Percentiles rank a stretch among this genome's conserved stretches.
These are phyloP conservation scores for Ensete ventricosum DNA, from an alignment of 176 grass and related monocot species.

Conservation along the genomic window DNA sequence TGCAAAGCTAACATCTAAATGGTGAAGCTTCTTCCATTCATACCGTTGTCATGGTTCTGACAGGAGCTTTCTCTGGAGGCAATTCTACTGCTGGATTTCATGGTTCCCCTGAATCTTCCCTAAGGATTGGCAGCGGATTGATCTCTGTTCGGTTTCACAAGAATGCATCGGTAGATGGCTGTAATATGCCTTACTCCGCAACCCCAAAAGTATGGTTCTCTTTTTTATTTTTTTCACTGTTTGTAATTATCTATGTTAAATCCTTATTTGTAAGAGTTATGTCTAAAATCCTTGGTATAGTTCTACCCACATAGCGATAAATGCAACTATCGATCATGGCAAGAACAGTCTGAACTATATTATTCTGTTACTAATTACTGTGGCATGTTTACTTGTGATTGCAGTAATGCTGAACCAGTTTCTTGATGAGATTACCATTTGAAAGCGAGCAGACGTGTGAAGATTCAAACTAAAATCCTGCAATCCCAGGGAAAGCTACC, in stretches of 20 bases:
- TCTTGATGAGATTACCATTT: too few species aligned
- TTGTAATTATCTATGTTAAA: not conserved
- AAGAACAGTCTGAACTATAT: too few species aligned
- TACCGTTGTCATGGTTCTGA: not conserved
- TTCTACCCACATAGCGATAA: too few species aligned
- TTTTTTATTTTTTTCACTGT: slow-evolving; percentile 6
- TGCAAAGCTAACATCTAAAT: not conserved
- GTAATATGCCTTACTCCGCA: slow-evolving; percentile 21
- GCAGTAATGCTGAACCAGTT: too few species aligned
- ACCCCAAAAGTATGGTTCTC: slow-evolving; percentile 45
- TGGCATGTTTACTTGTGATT: too few species aligned
- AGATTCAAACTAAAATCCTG: too few species aligned
- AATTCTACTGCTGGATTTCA: slow-evolving; percentile 43
- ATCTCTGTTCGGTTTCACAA: slow-evolving; percentile 67
- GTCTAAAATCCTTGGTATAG: too few species aligned
- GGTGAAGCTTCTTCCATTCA: slow-evolving; percentile 3
- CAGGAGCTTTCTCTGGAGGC: slow-evolving; percentile 61
- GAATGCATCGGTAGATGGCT: slow-evolving; percentile 38
- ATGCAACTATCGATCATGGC: too few species aligned
- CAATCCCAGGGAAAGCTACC: too few species aligned
- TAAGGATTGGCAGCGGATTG: slow-evolving; percentile 30
- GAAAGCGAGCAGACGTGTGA: too few species aligned
- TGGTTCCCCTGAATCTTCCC: slow-evolving; percentile 60
- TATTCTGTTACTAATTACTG: too few species aligned
- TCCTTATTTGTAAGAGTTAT: too few species aligned